Evolutionary conservation across 257 asterid genomes (phyloP).

Genomic region (Solanum acaule): DNA sequence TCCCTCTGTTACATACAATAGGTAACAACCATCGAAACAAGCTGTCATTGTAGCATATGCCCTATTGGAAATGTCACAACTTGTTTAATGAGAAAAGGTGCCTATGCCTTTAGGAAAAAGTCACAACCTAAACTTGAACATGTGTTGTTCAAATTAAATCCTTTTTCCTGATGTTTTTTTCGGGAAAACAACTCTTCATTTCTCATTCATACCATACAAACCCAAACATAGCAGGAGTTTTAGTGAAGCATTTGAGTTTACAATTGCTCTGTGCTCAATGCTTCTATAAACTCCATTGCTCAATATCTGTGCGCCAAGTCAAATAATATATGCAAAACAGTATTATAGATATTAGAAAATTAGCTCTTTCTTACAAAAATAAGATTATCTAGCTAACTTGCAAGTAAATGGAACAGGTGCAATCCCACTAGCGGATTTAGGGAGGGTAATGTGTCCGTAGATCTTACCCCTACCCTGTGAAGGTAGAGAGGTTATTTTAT

Average conservation of each 20-base stretch:
- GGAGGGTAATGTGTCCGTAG: background rate
- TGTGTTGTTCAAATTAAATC: background rate
- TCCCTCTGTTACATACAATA: background rate
- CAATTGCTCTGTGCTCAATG: slow-evolving; percentile 43
- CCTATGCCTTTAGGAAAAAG: background rate
- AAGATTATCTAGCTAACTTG: background rate
- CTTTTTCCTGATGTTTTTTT: background rate
- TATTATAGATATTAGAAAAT: background rate
- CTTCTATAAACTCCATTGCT: slow-evolving; percentile 39
- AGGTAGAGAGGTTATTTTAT: background rate
- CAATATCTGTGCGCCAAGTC: slow-evolving; percentile 17
- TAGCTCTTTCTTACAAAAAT: background rate
- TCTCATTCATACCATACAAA: background rate
- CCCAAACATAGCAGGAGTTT: background rate
- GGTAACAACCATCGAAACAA: background rate
- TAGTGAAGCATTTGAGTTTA: slow-evolving; percentile 4
- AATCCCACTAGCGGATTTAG: too few species aligned
- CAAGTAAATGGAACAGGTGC: background rate
- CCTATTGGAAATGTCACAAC: background rate
- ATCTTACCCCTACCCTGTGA: background rate
- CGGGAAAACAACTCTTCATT: background rate
- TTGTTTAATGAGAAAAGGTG: background rate
- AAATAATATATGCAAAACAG: background rate
- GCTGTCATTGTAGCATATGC: background rate
- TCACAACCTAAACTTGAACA: background rate